Base-by-base conservation (phyloP, 2,329 filamentous ascomycete species). In the Kalmusia sp. region DNA sequence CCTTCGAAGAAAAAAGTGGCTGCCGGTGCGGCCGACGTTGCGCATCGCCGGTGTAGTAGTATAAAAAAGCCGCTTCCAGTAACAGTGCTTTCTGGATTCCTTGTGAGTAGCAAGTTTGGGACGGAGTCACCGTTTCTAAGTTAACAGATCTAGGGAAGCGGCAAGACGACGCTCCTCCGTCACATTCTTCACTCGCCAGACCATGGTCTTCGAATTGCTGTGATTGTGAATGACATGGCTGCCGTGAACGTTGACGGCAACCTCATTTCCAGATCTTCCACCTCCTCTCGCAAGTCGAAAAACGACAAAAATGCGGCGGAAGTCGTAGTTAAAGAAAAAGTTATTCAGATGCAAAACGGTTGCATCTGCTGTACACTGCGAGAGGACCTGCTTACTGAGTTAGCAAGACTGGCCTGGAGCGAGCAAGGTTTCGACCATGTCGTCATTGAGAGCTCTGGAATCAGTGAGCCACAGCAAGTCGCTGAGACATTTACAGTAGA, bases 361-460 rank as follows among this genome's bases (percentile, higher is more conserved):
- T 91, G 89, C 59, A 92, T 92, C 63, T 92, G 88, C 77, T 92
- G 89, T 62, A 91, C 88, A 0, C 78, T 91, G 0, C 84, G 89
- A 3, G 87, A 88, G 1, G 88, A 91, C 51, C 73, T 91, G 1
- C 80, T 92, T 0, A 84, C 88, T 54, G 88, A 91, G 67, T 80
- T 91, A 0, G 87, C 87, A 0, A 81, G 81, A 1, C 77, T 91
- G 1, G 81, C 87, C 0, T 82, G 87, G 64, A 79, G 62, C 31
- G 58, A 85, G 1, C 80, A 84, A 15, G 77, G 82, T 44, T 87
- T 91, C 31, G 87, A 91, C 67, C 91, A 91, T 67, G 84, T 91
- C 22, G 77, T 90, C 33, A 88, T 90, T 35, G 88, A 91, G 70
- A 89, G 86, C 65, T 88, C 83, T 2, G 87, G 88, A 0, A 89